Conservation (phyloP, 2,329 filamentous ascomycete genomes). For the Aspergillus persii region DNA sequence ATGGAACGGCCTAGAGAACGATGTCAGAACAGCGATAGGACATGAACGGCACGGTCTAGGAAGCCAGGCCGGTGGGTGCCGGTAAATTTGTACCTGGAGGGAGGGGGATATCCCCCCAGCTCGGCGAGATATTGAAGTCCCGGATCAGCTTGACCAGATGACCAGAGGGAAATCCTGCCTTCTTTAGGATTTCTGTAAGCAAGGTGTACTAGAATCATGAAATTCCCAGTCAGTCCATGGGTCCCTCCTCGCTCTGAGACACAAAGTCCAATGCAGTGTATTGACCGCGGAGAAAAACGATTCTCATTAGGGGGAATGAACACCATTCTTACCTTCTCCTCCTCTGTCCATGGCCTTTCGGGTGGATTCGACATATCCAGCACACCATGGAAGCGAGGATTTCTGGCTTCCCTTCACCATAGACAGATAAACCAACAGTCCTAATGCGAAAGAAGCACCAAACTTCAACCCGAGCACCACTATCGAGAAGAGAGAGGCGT, state of each 20-base stretch:
- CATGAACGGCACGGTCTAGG: background rate
- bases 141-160: slow-evolving; percentile 39
- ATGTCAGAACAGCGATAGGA: slow-evolving; percentile 13
- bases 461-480: slow-evolving; percentile 10
- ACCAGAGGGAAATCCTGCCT: slow-evolving; percentile 36
- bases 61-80: slow-evolving; percentile 9
- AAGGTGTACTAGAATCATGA: slow-evolving; percentile 35
- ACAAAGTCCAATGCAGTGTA: background rate
- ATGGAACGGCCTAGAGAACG: slow-evolving; percentile 36
- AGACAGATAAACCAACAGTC: slow-evolving; percentile 3
- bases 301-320: background rate
- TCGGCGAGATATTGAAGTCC: slow-evolving; percentile 36
- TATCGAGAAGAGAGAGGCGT: slow-evolving; percentile 15
- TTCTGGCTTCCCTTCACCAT: slow-evolving; percentile 10
- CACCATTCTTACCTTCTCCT: slow-evolving; percentile 42
- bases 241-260: background rate
- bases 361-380: slow-evolving; percentile 45
- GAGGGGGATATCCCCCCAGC: slow-evolving; percentile 42
- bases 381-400: slow-evolving; percentile 33
- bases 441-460: slow-evolving; percentile 5
- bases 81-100: slow-evolving; percentile 38
- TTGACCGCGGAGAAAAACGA: background rate
- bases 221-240: slow-evolving; percentile 2
- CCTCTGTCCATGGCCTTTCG: slow-evolving; percentile 45
- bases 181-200: slow-evolving; percentile 44